Percentiles rank a stretch among this genome's conserved stretches.
Evolutionary conservation across 768 basidiomycete species (phyloP).

Genomic region (Tricholomella constricta): DNA sequence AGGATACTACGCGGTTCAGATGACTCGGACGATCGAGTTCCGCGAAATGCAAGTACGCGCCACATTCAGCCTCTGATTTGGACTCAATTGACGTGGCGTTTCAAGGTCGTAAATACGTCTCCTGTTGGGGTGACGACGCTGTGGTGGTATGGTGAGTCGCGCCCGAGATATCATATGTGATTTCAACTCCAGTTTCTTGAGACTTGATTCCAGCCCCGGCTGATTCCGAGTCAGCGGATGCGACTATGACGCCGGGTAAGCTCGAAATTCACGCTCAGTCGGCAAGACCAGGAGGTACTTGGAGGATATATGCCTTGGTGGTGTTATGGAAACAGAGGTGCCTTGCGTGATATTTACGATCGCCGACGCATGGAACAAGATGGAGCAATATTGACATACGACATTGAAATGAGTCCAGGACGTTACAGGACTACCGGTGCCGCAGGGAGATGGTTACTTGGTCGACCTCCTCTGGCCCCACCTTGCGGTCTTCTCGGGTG

Average conservation of each 20-base stretch:
- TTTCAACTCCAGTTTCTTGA: background rate
- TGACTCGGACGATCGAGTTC: slow-evolving; percentile 68
- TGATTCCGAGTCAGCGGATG: too few relatives aligned
- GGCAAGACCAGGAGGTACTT: too few relatives aligned
- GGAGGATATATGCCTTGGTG: too few relatives aligned
- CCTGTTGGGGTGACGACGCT: slow-evolving; percentile 69
- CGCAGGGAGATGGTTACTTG: background rate
- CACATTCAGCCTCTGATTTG: background rate
- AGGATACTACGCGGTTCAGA: slow-evolving; percentile 53
- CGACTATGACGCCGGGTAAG: too few relatives aligned
- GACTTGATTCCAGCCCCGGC: background rate
- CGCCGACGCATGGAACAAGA: too few relatives aligned
- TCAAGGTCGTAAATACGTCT: slow-evolving; percentile 67
- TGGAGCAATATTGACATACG: too few relatives aligned
- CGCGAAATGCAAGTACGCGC: slow-evolving; percentile 53
- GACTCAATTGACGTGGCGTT: background rate
- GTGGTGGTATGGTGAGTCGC: slow-evolving; percentile 44
- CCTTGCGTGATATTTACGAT: too few relatives aligned
- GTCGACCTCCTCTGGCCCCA: slow-evolving; percentile 13
- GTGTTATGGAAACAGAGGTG: too few relatives aligned
- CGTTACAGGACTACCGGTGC: too few relatives aligned
- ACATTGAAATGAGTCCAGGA: too few relatives aligned
- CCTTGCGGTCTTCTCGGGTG: slow-evolving; percentile 21
- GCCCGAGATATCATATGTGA: background rate
- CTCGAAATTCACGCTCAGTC: too few relatives aligned